Percentiles rank a stretch among this genome's conserved stretches.
Conservation (phyloP, 495 filamentous ascomycete genomes). For the Trichoderma virens region DNA sequence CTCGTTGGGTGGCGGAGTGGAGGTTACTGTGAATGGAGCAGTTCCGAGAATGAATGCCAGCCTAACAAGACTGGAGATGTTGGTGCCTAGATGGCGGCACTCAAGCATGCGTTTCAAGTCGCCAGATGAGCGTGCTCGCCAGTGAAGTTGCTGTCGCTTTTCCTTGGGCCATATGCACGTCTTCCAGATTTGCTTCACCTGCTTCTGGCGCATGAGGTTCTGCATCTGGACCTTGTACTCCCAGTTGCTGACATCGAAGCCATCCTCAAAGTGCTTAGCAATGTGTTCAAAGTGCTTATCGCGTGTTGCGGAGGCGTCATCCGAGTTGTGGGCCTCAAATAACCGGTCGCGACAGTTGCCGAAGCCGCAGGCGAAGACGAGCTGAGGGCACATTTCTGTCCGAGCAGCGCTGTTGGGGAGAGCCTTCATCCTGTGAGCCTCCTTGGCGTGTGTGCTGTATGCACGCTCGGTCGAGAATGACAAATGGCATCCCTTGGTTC, state of each 20-base stretch:
- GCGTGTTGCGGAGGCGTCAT: conserved; percentile 8
- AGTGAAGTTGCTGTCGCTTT: conserved; percentile 5
- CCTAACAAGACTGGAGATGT: conserved; percentile 10
- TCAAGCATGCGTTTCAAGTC: conserved; percentile 12
- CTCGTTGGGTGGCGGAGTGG: conserved; percentile 6
- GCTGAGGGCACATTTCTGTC: conserved; percentile 10
- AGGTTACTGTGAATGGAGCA: conserved; percentile 4
- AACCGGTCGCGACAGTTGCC: conserved; percentile 10
- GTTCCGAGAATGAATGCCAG: conserved; percentile 10
- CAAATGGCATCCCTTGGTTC: conserved; percentile 8
- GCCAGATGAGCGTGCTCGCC: conserved; percentile 11
- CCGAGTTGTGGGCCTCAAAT: conserved; percentile 5
- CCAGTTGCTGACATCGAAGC: conserved; percentile 4
- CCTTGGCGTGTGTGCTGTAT: conserved; percentile 12
- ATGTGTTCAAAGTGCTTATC: conserved; percentile 12
- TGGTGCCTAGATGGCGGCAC: conserved; percentile 11
- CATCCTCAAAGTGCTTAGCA: conserved; percentile 13
- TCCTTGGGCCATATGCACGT: conserved; percentile 14
- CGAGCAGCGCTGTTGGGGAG: conserved; percentile 6
- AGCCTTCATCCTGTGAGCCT: conserved; percentile 11
- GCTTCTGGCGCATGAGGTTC: conserved; percentile 12
- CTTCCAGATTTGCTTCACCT: conserved; percentile 12
- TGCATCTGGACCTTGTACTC: conserved; percentile 13
- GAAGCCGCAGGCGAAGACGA: conserved; percentile 14
- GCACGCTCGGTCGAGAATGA: conserved; percentile 10